A percentile compares a stretch with the other conserved stretches of the same genome.
Conservation (phyloP, 345 rosid species). For the Euphorbia tirucalli region DNA sequence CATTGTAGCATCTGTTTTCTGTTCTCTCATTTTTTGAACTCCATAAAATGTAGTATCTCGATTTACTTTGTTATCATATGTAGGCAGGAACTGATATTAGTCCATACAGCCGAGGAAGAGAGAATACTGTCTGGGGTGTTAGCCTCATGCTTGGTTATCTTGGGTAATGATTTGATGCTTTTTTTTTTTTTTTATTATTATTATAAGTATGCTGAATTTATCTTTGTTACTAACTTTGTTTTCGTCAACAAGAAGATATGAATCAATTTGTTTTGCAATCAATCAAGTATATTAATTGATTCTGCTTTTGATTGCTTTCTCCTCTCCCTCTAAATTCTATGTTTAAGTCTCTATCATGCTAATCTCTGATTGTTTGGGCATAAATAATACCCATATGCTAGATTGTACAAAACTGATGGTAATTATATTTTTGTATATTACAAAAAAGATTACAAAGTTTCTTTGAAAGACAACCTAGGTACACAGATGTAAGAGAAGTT, state of each 20-base stretch:
- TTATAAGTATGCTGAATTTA: conserved; percentile 8
- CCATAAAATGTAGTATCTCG: background rate
- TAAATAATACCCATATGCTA: background rate
- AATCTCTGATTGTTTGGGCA: background rate
- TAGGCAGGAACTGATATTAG: conserved; percentile 82
- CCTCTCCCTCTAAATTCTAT: background rate
- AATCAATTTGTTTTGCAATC: too few species aligned
- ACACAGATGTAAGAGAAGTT: background rate
- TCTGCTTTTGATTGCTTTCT: background rate
- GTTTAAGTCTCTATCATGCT: background rate
- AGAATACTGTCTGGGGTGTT: conserved; percentile 92
- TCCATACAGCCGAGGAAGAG: conserved; percentile 84
- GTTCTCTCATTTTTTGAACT: background rate
- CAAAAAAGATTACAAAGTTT: background rate
- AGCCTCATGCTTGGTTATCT: conserved; percentile 90
- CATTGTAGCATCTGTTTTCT: background rate
- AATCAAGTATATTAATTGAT: background rate
- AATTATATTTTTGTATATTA: background rate
- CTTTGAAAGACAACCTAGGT: background rate
- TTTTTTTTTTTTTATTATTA: too few species aligned
- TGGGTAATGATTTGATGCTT: conserved; percentile 51
- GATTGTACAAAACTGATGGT: background rate
- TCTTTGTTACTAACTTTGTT: background rate
- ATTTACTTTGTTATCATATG: conserved; percentile 24
- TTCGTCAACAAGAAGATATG: background rate